Base-by-base conservation (phyloP, 768 basidiomycete genomes). In the Russula sp. region DNA sequence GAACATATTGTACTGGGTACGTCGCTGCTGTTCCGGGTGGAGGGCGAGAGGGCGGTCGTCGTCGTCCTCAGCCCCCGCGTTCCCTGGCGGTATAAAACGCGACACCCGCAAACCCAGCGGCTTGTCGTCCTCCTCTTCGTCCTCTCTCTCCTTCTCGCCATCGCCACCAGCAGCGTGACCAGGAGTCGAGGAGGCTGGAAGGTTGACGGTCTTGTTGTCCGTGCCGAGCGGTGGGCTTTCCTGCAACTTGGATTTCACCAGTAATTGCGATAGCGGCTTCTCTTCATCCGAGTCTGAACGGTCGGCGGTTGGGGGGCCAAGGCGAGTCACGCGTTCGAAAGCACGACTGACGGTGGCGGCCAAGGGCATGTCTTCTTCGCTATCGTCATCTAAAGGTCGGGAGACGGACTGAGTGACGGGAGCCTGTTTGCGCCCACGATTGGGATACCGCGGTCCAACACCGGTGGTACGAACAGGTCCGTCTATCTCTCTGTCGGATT, bases 361-460 rank as follows among this genome's bases (percentile, higher is more conserved):
- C 9, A 94, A 77, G 3, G 92, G 92, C 48, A 91, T 67, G 74
- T 94, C 91, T 66, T 93, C 91, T 57, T 91, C 91, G 64, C 88
- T 89, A 65, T 85, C 83, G 20, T 78, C 80, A 18, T 68, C 70
- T 22, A 9, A 51, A 27, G 55, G 55, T 39, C 50, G 57, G 51
- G 63, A 45, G 34, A 54, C 44, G 4, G 57, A 35, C 31, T 65
- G 59, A 32, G 63, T 31, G 40, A 47, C 49, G 52, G 54, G 42
- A 59, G 67, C 66, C 22, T 68, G 73, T 45, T 45, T 55, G 18
- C 63, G 69, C 13, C 57, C 22, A 62, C 73, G 75, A 53, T 69
- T 75, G 14, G 78, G 78, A 67, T 81, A 81, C 59, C 84, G 79
- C 54, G 76, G 81, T 0, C 86, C 86, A 10, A 78, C 77, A 42